phyloP scores from a whole-genome alignment of 371 early-diverging fungal species.

The Lichtheimia hyalospora region DNA sequence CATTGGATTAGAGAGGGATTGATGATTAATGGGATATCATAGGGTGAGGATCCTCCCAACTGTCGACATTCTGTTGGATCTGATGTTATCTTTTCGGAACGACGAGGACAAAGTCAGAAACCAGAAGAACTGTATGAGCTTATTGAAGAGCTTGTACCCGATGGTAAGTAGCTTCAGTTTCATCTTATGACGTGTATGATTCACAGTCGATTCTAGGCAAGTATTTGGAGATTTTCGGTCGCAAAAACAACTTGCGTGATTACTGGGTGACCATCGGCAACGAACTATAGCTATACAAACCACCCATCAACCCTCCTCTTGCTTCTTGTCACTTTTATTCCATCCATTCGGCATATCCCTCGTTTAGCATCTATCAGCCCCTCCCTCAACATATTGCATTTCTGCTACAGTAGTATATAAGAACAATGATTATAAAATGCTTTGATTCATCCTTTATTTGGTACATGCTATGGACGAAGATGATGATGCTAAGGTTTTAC shows the following conservation, averaged over 20 bases:
- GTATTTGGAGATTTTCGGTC: conserved; percentile 93
- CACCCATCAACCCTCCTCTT: not conserved
- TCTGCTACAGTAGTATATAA: too few relatives aligned
- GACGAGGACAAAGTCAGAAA: conserved; percentile 94
- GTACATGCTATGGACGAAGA: too few relatives aligned
- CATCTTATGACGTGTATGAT: not conserved
- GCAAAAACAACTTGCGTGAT: conserved; percentile 91
- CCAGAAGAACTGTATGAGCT: conserved; percentile 92
- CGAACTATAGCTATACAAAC: conserved; percentile 65
- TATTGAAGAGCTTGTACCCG: conserved; percentile 88
- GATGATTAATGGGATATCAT: not conserved
- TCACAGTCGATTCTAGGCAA: conserved; percentile 39
- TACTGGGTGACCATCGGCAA: conserved; percentile 96
- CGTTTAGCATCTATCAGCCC: not conserved
- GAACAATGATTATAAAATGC: too few relatives aligned
- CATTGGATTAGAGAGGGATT: not conserved
- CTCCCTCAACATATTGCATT: not conserved
- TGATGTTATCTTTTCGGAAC: conserved; percentile 90
- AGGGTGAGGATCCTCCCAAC: conserved; percentile 76
- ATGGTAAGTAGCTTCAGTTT: conserved; percentile 50
- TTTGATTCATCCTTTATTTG: too few relatives aligned
- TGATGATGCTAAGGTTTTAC: too few relatives aligned
- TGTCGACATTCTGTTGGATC: conserved; percentile 78
- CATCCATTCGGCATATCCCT: not conserved
- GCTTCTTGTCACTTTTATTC: not conserved